Percentiles rank a stretch among this genome's conserved stretches.
Evolutionary conservation across 2,329 filamentous ascomycete genomes (phyloP).

Genomic region (Colletotrichum filicis): DNA sequence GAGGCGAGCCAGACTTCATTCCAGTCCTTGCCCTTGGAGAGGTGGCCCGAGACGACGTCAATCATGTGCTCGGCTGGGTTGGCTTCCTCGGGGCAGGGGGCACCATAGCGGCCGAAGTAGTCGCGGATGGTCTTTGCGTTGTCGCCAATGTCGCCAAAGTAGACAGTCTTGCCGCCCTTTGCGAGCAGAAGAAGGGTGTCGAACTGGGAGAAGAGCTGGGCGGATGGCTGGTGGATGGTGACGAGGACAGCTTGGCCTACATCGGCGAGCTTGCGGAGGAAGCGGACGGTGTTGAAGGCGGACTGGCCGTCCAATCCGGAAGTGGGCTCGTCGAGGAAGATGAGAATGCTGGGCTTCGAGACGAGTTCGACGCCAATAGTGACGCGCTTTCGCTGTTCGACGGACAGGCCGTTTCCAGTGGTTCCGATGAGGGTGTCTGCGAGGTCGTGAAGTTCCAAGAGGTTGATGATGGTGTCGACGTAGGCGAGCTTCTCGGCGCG

Average conservation of each 20-base stretch:
- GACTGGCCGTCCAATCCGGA: conserved; percentile 76
- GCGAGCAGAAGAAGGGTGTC: conserved; percentile 73
- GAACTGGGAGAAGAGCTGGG: conserved; percentile 73
- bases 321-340: conserved; percentile 73
- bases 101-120: conserved; percentile 76
- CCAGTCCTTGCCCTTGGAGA: conserved; percentile 67
- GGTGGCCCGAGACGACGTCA: conserved; percentile 62
- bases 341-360: conserved; percentile 67
- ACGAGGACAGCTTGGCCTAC: conserved; percentile 75
- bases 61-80: conserved; percentile 86
- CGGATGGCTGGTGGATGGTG: conserved; percentile 78
- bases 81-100: conserved; percentile 67
- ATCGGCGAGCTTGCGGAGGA: conserved; percentile 73
- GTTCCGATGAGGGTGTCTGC: conserved; percentile 59
- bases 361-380: conserved; percentile 72
- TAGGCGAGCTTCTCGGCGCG: conserved; percentile 78
- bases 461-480: conserved; percentile 81
- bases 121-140: conserved; percentile 63
- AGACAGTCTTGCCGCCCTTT: conserved; percentile 73
- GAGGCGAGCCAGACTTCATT: conserved; percentile 78
- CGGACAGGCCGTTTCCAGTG: conserved; percentile 63
- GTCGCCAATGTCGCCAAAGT: conserved; percentile 74
- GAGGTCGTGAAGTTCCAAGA: conserved; percentile 61
- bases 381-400: conserved; percentile 65
- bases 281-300: conserved; percentile 73